Evolutionary conservation across 306 rosid species (phyloP).

Genomic region (Inga oerstediana): DNA sequence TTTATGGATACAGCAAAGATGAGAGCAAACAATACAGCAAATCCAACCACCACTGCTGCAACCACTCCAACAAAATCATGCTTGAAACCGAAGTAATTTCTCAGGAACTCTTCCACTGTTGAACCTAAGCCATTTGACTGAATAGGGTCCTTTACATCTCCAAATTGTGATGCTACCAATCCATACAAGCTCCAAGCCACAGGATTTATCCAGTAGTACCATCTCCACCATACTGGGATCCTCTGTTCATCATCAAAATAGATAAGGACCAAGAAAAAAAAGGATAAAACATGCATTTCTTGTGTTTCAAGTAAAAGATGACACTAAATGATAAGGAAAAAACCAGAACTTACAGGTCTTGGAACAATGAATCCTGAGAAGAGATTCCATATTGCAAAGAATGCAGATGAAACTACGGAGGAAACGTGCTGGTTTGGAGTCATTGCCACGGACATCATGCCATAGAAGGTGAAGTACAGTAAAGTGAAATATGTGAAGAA

Average conservation of each 20-base stretch:
- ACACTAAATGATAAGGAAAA: background rate
- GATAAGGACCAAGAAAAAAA: background rate
- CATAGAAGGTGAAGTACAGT: conserved; percentile 60
- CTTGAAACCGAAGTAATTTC: conserved; percentile 48
- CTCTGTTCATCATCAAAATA: conserved; percentile 36
- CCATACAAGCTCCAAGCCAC: conserved; percentile 68
- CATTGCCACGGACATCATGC: conserved; percentile 63
- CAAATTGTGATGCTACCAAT: conserved; percentile 61
- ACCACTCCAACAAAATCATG: conserved; percentile 52
- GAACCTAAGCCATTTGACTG: conserved; percentile 16
- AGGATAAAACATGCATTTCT: background rate
- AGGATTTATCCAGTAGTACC: conserved; percentile 62
- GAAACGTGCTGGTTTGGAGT: conserved; percentile 62
- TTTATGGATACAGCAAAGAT: conserved; percentile 42
- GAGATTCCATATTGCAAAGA: conserved; percentile 58
- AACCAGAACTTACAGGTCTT: conserved; percentile 46
- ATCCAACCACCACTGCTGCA: conserved; percentile 43
- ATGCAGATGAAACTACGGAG: conserved; percentile 48
- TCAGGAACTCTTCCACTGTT: conserved; percentile 44
- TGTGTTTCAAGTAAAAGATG: background rate
- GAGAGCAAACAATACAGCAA: conserved; percentile 38
- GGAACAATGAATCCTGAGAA: conserved; percentile 69
- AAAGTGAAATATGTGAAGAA: conserved; percentile 61
- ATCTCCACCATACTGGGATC: conserved; percentile 69
- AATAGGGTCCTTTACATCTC: conserved; percentile 41